A percentile compares a stretch with the other conserved stretches of the same genome.
Evolutionary conservation across 1,284 basidiomycete species (phyloP).

Genomic region (Chondrostereum purpureum): DNA sequence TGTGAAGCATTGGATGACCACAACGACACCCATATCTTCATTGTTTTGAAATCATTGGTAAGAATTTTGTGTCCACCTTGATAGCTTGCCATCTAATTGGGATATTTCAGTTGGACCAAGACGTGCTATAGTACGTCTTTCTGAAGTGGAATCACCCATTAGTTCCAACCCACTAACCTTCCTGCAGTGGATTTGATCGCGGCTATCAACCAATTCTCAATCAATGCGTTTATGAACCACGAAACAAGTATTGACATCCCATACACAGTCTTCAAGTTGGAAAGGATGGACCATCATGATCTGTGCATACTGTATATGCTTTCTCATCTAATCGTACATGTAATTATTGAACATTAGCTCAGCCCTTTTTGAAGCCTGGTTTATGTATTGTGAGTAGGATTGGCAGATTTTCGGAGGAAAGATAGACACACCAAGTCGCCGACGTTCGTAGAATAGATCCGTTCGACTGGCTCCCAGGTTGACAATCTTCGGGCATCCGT

Average conservation of each 20-base stretch:
- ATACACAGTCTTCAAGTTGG: too few relatives aligned
- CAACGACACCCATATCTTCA: slow-evolving; percentile 74
- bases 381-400: slow-evolving; percentile 9
- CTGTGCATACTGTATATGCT: too few relatives aligned
- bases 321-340: slow-evolving; percentile 4
- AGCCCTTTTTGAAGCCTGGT: slow-evolving; percentile 76
- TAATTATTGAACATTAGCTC: slow-evolving; percentile 18
- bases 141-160: too few relatives aligned
- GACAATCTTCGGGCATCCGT: slow-evolving; percentile 98
- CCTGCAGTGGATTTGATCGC: slow-evolving; percentile 6
- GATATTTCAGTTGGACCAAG: too few relatives aligned
- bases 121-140: too few relatives aligned
- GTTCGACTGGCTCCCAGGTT: slow-evolving; percentile 89
- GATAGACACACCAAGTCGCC: slow-evolving; percentile 56
- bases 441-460: slow-evolving; percentile 84
- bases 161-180: too few relatives aligned
- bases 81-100: slow-evolving; percentile 23
- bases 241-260: too few relatives aligned
- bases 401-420: neutral
- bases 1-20: slow-evolving; percentile 79
- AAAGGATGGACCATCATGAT: too few relatives aligned
- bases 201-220: too few relatives aligned
- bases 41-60: slow-evolving; percentile 80
- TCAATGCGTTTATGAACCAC: too few relatives aligned
- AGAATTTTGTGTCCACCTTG: slow-evolving; percentile 6